Evolutionary conservation across 225 moss, liverwort and hornwort genomes (phyloP).

Genomic region (Anthoceros angustus): DNA sequence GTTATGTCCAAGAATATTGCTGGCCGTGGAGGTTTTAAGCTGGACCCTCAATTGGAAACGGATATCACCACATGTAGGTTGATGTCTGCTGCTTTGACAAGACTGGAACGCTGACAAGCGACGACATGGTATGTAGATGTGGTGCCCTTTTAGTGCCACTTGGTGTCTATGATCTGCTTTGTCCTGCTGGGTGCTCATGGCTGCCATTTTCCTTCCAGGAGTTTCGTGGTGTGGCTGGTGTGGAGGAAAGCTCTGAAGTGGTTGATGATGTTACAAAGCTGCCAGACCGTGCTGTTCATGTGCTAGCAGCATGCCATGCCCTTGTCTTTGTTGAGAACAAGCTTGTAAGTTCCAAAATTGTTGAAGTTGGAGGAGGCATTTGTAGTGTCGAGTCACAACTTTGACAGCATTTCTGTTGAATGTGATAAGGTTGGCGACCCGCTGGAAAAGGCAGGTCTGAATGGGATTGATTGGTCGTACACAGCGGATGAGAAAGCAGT

Average conservation of each 20-base stretch:
- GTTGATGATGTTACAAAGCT: constrained; percentile 54
- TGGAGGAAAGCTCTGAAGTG: constrained; percentile 35
- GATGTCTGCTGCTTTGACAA: constrained; percentile 99
- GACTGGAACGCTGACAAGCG: constrained; percentile 92
- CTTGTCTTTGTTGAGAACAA: constrained; percentile 93
- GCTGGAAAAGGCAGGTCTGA: constrained; percentile 90
- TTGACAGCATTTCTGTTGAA: neutral
- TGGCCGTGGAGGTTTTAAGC: neutral
- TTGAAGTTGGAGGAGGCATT: neutral
- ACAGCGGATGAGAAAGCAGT: constrained; percentile 61
- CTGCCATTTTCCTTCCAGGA: constrained; percentile 24
- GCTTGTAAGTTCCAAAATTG: constrained; percentile 34
- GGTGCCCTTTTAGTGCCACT: neutral
- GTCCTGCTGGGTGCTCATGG: neutral
- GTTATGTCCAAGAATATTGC: too few relatives aligned
- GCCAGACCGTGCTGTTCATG: constrained; percentile 41
- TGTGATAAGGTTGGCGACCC: constrained; percentile 74
- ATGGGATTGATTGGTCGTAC: constrained; percentile 85
- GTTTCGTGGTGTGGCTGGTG: constrained; percentile 72
- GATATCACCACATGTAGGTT: constrained; percentile 28
- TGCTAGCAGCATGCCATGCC: constrained; percentile 84
- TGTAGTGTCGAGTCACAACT: neutral
- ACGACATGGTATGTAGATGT: constrained; percentile 62
- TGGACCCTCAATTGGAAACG: constrained; percentile 8
- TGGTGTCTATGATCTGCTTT: neutral